Conservation (phyloP, 805 yeast genomes). For the Yamadazyma kitorensis region DNA sequence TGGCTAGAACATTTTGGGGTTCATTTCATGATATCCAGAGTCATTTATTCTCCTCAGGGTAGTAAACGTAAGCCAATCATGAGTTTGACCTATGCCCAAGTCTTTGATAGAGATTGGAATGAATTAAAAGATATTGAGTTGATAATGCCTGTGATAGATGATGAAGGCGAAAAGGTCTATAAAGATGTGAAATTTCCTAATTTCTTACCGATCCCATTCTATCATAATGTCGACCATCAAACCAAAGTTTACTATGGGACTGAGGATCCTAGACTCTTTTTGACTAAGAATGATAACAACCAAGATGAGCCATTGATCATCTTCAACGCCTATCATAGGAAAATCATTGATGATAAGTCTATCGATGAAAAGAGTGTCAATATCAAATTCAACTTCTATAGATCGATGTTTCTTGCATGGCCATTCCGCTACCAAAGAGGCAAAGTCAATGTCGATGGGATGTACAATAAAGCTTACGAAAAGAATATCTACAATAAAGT, state of each 20-base stretch:
- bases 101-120: constrained; percentile 45
- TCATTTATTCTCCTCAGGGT: constrained; percentile 32
- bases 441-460: constrained; percentile 21
- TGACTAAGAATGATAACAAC: constrained; percentile 30
- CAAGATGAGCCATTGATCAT: constrained; percentile 45
- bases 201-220: constrained; percentile 30
- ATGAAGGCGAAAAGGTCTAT: constrained; percentile 4
- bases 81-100: constrained; percentile 43
- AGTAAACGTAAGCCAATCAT: constrained; percentile 33
- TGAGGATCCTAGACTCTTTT: constrained; percentile 48
- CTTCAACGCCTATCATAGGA: constrained; percentile 33
- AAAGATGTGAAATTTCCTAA: constrained; percentile 20
- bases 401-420: constrained; percentile 33
- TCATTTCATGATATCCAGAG: constrained; percentile 45
- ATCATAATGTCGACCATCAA: constrained; percentile 20
- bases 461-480: constrained; percentile 11
- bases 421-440: constrained; percentile 32
- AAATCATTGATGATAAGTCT: constrained; percentile 7
- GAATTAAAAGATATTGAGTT: constrained; percentile 32
- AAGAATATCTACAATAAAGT: constrained; percentile 17
- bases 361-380: constrained; percentile 18
- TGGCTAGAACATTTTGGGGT: constrained; percentile 51
- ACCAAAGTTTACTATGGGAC: constrained; percentile 37
- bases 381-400: constrained; percentile 11
- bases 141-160: constrained; percentile 18